Percentiles rank a stretch among this genome's conserved stretches.
Evolutionary conservation across 805 yeast species (phyloP).

Genomic region (Suhomyces faveliae): DNA sequence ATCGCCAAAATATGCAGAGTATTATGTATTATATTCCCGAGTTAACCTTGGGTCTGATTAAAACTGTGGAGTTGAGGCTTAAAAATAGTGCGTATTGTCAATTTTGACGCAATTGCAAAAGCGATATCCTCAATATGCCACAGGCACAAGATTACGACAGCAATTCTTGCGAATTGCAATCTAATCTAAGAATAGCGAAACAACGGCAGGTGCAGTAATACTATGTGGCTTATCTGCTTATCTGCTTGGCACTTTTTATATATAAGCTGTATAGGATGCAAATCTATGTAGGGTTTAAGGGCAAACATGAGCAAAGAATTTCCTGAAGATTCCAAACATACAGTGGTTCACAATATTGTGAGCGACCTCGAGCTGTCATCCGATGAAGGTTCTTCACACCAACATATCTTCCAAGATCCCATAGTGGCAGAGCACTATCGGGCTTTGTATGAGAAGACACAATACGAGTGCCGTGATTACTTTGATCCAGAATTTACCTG

Average conservation of each 20-base stretch:
- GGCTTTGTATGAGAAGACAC: conserved; percentile 43
- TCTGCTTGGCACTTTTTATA: not conserved
- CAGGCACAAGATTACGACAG: not conserved
- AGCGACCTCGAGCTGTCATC: conserved; percentile 1
- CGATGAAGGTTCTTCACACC: not conserved
- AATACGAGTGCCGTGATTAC: conserved; percentile 54
- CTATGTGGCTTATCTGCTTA: not conserved
- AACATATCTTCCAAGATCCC: conserved; percentile 34
- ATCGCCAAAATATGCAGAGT: too few relatives aligned
- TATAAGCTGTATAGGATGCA: not conserved
- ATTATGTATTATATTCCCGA: not conserved
- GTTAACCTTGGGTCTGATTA: not conserved
- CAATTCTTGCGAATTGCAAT: not conserved
- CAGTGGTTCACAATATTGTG: not conserved
- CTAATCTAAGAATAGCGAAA: not conserved
- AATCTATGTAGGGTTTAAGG: not conserved
- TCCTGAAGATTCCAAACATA: not conserved
- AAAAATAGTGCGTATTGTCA: not conserved
- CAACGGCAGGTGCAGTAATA: too few relatives aligned
- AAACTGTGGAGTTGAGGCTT: not conserved
- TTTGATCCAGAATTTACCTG: conserved; percentile 56
- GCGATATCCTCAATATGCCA: not conserved
- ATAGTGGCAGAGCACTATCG: conserved; percentile 45
- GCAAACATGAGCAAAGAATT: not conserved
- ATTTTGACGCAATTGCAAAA: conserved; percentile 1